Percentiles rank a stretch among this genome's conserved stretches.
Evolutionary conservation across 1,284 basidiomycete genomes (phyloP).

Genomic region (Termitomyces sp.): DNA sequence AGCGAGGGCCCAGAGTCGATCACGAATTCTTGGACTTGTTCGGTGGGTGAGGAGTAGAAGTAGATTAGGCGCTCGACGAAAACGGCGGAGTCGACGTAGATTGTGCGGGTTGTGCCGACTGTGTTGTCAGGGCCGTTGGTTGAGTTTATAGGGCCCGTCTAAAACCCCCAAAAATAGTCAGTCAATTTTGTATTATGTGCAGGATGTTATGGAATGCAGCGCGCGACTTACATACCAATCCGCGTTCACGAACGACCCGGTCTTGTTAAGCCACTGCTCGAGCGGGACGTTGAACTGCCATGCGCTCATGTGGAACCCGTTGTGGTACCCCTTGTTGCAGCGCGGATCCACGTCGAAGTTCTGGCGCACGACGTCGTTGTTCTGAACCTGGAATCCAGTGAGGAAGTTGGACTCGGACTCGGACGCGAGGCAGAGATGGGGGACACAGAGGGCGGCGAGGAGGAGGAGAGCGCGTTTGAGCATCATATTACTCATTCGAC

Average conservation of each 20-base stretch:
- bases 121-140: slow-evolving; percentile 9
- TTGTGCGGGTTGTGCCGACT: slow-evolving; percentile 1
- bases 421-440: no score
- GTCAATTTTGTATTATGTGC: no score
- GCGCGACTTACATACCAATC: slow-evolving; percentile 2
- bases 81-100: neutral
- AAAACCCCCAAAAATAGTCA: no score
- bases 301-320: neutral
- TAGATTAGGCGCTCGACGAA: slow-evolving; percentile 5
- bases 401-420: no score
- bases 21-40: neutral
- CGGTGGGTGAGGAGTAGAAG: neutral
- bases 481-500: no score
- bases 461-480: no score
- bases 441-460: no score
- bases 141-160: neutral
- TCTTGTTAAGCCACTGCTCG: neutral
- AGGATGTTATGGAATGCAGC: no score
- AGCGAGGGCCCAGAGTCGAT: neutral
- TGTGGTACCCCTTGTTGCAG: neutral
- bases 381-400: no score
- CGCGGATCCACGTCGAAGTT: neutral
- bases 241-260: neutral
- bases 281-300: neutral
- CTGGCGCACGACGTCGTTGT: neutral